Evolutionary conservation across 2,329 filamentous ascomycete genomes (phyloP), one percentile per base, ranked within the genome.

Genomic region (Coniochaeta sp.): DNA sequence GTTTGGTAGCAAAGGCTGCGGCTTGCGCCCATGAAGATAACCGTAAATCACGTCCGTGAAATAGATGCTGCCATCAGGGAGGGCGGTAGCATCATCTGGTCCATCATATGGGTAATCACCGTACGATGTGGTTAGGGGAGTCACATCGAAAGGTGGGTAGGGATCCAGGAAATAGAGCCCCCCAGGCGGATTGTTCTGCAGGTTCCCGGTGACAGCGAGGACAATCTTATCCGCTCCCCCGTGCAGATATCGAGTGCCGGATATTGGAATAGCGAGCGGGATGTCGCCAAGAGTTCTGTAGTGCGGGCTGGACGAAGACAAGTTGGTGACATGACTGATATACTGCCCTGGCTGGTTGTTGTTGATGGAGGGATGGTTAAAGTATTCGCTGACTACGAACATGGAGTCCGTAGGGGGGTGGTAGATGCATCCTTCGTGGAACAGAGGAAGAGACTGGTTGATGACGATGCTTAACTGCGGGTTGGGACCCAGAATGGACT

Each of bases 21-120:
- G 75, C 11, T 79, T 72, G 64, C 79, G 77, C 11, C 76, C 73
- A 63, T 81, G 78, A 60, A 79, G 74, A 28, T 69, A 74, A 9
- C 79, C 80, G 65, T 82, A 81, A 9, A 72, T 69, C 0, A 79
- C 77, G 64, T 81, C 79, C 0, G 79, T 81, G 64, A 81, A 81
- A 77, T 79, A 81, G 26, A 82, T 72, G 6, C 70, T 71, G 4
- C 76, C 76, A 60, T 79, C 77, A 1, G 63, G 64, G 52, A 73
- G 69, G 16, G 78, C 68, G 6, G 79, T 74, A 3, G 81, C 76
- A 59, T 81, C 79, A 62, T 81, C 80, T 52, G 78, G 69, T 2
- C 76, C 79, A 65, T 81, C 81, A 67, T 82, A 82, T 1, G 72
- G 69, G 8, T 58, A 43, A 34, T 31, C 56, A 17, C 38, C 34